These are phyloP conservation scores for Arthrobotrys sinensis DNA, from an alignment of 2,329 filamentous ascomycete species.

Conservation along the genomic window DNA sequence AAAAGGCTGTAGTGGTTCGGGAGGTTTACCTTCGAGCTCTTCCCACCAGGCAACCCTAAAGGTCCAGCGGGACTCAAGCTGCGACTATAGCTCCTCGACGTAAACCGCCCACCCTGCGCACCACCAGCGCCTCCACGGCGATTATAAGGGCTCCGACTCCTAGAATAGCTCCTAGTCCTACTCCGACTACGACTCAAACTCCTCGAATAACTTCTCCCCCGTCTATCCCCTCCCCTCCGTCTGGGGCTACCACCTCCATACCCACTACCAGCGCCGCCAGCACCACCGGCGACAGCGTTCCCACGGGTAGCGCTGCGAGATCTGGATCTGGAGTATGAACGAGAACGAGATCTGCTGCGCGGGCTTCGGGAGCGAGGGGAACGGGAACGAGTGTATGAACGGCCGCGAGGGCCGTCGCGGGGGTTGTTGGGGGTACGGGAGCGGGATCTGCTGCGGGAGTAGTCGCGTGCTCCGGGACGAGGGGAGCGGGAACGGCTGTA, in stretches of 20 bases:
- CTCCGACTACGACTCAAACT: conserved; percentile 44
- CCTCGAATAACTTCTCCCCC: conserved; percentile 40
- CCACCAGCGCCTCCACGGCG: conserved; percentile 27
- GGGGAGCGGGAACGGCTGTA: conserved; percentile 56
- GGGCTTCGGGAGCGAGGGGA: conserved; percentile 36
- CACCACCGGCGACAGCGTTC: conserved; percentile 7
- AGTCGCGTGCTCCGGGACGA: conserved; percentile 48
- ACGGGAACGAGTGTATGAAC: conserved; percentile 40
- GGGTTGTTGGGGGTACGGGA: conserved; percentile 26
- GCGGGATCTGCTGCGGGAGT: conserved; percentile 43
- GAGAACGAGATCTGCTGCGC: conserved; percentile 17
- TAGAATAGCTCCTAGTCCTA: conserved; percentile 39
- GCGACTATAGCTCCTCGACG: conserved; percentile 48
- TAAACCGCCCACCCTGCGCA: conserved; percentile 21
- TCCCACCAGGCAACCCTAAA: conserved; percentile 51
- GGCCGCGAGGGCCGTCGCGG: conserved; percentile 10
- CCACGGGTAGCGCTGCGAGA: conserved; percentile 31
- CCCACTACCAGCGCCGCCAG: conserved; percentile 1
- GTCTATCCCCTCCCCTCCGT: conserved; percentile 7
- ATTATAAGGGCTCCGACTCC: conserved; percentile 43
- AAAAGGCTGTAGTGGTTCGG: background rate
- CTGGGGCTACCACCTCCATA: conserved; percentile 13
- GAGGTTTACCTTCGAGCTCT: conserved; percentile 51
- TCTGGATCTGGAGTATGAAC: conserved; percentile 31
- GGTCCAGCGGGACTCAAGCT: conserved; percentile 57